phyloP scores from a whole-genome alignment of 768 basidiomycete species.

The Kockovaella imperatae region DNA sequence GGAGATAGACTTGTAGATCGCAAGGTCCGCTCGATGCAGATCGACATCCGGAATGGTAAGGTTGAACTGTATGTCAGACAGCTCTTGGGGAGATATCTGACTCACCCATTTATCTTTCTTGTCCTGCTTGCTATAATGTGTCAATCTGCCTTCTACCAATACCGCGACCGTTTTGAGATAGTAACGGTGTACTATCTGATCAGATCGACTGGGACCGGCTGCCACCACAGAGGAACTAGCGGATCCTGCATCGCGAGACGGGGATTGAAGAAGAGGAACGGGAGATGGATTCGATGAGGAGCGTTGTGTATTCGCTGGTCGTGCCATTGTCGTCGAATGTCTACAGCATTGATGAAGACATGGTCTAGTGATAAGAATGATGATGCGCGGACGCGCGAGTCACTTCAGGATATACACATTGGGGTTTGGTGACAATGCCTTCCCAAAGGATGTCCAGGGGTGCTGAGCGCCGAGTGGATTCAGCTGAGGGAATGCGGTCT shows the following conservation, averaged over 20 bases:
- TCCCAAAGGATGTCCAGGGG: no score
- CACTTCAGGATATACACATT: no score
- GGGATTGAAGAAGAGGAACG: background rate
- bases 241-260: slow-evolving; percentile 14
- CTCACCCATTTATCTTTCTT: slow-evolving; percentile 44
- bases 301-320: no score
- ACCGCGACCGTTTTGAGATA: slow-evolving; percentile 42
- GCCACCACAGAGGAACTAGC: slow-evolving; percentile 11
- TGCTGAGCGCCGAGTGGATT: no score
- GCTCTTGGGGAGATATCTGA: background rate
- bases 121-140: slow-evolving; percentile 28
- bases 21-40: slow-evolving; percentile 34
- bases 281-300: background rate
- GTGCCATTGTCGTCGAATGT: no score
- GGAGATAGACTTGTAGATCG: slow-evolving; percentile 32
- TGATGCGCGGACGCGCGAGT: no score
- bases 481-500: no score
- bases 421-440: no score
- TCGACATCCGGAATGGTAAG: slow-evolving; percentile 35
- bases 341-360: no score
- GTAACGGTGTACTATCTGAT: slow-evolving; percentile 39
- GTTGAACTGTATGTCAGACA: slow-evolving; percentile 32
- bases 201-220: slow-evolving; percentile 13
- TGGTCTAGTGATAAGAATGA: no score
- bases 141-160: slow-evolving; percentile 35